These are phyloP conservation scores for Lodderomyces pseudojiufengensis DNA, from an alignment of 1,139 yeast genomes.

Conservation along the genomic window DNA sequence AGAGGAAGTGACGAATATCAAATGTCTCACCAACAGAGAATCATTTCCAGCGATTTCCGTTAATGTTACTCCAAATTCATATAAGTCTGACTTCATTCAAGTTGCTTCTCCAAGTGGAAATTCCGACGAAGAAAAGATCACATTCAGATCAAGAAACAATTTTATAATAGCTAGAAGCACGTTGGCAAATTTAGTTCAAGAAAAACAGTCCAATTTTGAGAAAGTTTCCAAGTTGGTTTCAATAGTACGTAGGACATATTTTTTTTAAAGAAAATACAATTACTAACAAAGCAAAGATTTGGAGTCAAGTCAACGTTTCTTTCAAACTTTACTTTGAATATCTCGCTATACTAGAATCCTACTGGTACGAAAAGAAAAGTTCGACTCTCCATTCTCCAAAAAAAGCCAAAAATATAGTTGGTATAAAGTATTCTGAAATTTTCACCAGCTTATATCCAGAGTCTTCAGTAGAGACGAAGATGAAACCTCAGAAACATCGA, in stretches of 20 bases:
- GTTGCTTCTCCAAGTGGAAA: not conserved
- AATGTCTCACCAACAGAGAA: too few relatives aligned
- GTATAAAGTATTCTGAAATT: too few relatives aligned
- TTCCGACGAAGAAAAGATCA: not conserved
- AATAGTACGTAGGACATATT: constrained; percentile 15
- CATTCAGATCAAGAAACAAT: constrained; percentile 20
- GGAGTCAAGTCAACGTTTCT: constrained; percentile 16
- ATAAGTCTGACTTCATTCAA: not conserved
- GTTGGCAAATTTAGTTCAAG: constrained; percentile 14
- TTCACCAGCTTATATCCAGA: too few relatives aligned
- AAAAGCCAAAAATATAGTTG: not conserved
- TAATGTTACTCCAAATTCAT: constrained; percentile 3
- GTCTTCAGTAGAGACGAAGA: too few relatives aligned
- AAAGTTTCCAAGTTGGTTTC: constrained; percentile 18
- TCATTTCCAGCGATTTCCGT: constrained; percentile 8
- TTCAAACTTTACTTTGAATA: constrained; percentile 20
- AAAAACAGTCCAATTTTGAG: constrained; percentile 10
- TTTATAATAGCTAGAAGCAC: constrained; percentile 21
- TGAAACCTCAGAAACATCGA: not conserved
- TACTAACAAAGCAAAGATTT: constrained; percentile 17
- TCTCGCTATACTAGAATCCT: constrained; percentile 20
- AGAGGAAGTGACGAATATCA: too few relatives aligned
- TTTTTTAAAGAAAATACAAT: not conserved
- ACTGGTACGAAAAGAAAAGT: constrained; percentile 16
- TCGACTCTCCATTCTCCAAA: constrained; percentile 6